phyloP scores from a whole-genome alignment of 164 flowering plant genomes.

The Berberis vulgaris region DNA sequence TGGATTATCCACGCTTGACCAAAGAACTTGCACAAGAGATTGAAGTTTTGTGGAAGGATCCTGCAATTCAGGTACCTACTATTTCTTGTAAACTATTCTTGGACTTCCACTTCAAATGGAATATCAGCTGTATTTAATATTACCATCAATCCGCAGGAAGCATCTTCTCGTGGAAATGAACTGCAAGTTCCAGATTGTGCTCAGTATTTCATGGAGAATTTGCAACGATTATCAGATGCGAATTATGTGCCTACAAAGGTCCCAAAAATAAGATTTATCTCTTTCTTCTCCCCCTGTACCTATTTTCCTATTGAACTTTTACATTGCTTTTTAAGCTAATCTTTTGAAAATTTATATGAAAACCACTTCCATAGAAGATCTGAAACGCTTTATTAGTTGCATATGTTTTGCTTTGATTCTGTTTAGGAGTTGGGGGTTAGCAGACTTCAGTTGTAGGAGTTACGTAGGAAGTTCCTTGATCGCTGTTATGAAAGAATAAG shows the following conservation, averaged over 20 bases:
- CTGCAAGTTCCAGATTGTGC: constrained; percentile 96
- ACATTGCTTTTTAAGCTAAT: background rate
- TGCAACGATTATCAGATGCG: constrained; percentile 64
- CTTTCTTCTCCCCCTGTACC: background rate
- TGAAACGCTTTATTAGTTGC: too few species aligned
- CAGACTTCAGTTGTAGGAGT: too few species aligned
- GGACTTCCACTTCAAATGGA: background rate
- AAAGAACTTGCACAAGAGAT: constrained; percentile 76
- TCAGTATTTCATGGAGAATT: constrained; percentile 80
- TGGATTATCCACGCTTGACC: constrained; percentile 73
- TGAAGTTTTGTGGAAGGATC: constrained; percentile 79
- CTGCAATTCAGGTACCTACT: constrained; percentile 78
- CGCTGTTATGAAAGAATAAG: too few species aligned
- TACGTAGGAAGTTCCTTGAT: too few species aligned
- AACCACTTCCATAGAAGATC: too few species aligned
- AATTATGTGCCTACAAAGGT: constrained; percentile 96
- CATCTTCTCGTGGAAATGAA: constrained; percentile 71
- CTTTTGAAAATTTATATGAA: too few species aligned
- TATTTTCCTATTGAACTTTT: background rate
- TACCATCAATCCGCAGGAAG: constrained; percentile 46
- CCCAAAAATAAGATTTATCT: background rate
- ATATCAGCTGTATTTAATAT: background rate
- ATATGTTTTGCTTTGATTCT: too few species aligned
- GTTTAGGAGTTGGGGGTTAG: too few species aligned
- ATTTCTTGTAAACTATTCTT: background rate